Evolutionary conservation across 106 monocot species (phyloP).

Genomic region (Cymbidium sinense): DNA sequence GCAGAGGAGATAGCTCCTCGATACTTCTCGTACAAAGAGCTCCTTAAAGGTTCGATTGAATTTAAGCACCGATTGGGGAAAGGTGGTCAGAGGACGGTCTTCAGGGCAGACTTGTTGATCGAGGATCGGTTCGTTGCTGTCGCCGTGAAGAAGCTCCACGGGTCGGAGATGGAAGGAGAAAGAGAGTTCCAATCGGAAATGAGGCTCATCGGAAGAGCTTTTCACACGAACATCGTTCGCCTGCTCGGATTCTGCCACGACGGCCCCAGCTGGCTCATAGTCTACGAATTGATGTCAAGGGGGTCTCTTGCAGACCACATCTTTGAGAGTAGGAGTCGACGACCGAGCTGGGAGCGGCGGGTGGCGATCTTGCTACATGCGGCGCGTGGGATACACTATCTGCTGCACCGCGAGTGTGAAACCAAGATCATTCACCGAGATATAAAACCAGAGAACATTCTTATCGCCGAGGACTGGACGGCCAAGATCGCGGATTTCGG

Average conservation of each 20-base stretch:
- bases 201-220: background rate
- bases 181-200: background rate
- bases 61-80: conserved; percentile 20
- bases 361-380: background rate
- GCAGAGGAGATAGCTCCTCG: background rate
- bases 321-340: no score
- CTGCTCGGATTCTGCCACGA: conserved; percentile 7
- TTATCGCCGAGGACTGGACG: conserved; percentile 2
- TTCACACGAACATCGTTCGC: background rate
- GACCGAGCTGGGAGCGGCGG: background rate
- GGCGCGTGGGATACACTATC: background rate
- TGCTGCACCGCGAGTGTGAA: conserved; percentile 1
- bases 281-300: background rate
- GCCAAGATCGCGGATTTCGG: conserved; percentile 50
- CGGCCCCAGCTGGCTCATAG: background rate
- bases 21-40: conserved; percentile 21
- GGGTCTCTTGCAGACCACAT: no score
- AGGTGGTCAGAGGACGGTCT: conserved; percentile 26
- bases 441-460: conserved; percentile 7
- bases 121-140: background rate
- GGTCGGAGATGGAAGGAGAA: background rate
- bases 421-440: conserved; percentile 6
- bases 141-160: conserved; percentile 1
- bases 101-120: conserved; percentile 9
- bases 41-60: conserved; percentile 8